Evolutionary conservation across 768 basidiomycete species (phyloP), one percentile per base, ranked within the genome.

Genomic region (Mycena maculata): DNA sequence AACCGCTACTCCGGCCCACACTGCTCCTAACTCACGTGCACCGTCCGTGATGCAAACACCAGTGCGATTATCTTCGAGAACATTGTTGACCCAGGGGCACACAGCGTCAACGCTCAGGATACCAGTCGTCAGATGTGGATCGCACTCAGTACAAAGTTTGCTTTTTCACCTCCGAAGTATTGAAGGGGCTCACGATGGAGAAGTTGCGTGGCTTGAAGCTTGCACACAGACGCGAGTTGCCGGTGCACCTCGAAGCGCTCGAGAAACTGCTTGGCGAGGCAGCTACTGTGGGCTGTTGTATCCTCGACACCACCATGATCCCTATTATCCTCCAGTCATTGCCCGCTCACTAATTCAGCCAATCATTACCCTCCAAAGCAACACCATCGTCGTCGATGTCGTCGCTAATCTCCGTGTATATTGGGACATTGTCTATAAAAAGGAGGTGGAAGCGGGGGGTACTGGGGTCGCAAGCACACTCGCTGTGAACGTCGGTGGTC

Each of bases 311-410:
- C 16, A 45, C 36, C 12, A 60, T 60, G 45, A 60, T 22, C 33
- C 33, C 45, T 31, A 36, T 60, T 31, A 60, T 60, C 33, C 31
- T 60, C n/a, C 45, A 48, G 33, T 60, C 58, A 3, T 20, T 60
- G 0, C 58, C 58, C 1, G 25, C 20, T 1, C 4, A 18, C 22
- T 45, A 60, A 31, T 60, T 60, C 31, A 6, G 6, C 2, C 18
- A 1, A 60, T 60, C 23, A 16, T 60, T 2, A n/a, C 11, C 15
- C 58, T 60, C 16, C 58, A 60, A 45, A 38, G 16, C 45, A 16
- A 38, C 23, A 48, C 16, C 7, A 4, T 20, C 16, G n/a, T 33
- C 1, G 16, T 23, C 47, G 12, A 48, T 28, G 30, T 49, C 16
- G 27, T 11, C 9, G 27, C 22, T 6, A 30, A 60, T 13, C 23